These are phyloP conservation scores for Yamadazyma membranifaciens DNA, from an alignment of 1,139 yeast genomes.

Conservation along the genomic window DNA sequence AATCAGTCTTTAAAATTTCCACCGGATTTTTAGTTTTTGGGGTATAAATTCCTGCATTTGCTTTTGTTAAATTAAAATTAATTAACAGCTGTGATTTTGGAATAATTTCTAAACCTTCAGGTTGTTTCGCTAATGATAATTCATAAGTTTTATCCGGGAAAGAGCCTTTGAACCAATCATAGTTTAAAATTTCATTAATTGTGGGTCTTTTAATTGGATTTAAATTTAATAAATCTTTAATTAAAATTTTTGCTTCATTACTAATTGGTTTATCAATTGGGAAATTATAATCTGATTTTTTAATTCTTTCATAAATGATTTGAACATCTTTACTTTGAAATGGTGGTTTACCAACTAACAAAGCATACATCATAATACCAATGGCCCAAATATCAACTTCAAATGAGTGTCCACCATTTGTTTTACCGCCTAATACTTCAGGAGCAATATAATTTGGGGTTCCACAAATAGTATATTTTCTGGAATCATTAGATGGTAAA, in stretches of 20 bases:
- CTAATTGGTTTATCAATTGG: slow-evolving; percentile 75
- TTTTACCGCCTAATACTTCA: slow-evolving; percentile 87
- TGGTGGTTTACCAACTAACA: slow-evolving; percentile 92
- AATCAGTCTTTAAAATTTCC: slow-evolving; percentile 66
- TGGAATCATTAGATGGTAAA: slow-evolving; percentile 61
- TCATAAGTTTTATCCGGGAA: slow-evolving; percentile 76
- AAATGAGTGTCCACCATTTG: slow-evolving; percentile 78
- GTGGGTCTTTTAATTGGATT: slow-evolving; percentile 84
- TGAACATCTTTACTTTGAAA: slow-evolving; percentile 96
- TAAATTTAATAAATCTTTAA: slow-evolving; percentile 67
- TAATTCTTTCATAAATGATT: slow-evolving; percentile 88
- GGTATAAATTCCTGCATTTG: slow-evolving; percentile 61
- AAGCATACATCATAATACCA: slow-evolving; percentile 92
- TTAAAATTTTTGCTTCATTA: slow-evolving; percentile 67
- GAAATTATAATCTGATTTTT: slow-evolving; percentile 74
- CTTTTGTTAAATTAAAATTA: slow-evolving; percentile 69
- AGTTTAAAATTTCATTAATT: slow-evolving; percentile 72
- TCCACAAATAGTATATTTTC: slow-evolving; percentile 93
- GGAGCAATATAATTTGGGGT: slow-evolving; percentile 99
- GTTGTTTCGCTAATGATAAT: slow-evolving; percentile 55
- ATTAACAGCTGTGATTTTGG: slow-evolving; percentile 62
- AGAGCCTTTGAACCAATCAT: slow-evolving; percentile 81
- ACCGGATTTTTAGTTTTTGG: slow-evolving; percentile 61
- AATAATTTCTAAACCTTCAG: slow-evolving; percentile 56
- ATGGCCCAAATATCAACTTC: slow-evolving; percentile 98